Evolutionary conservation across 176 grass and related monocot species (phyloP).

Genomic region (Themeda triandra): DNA sequence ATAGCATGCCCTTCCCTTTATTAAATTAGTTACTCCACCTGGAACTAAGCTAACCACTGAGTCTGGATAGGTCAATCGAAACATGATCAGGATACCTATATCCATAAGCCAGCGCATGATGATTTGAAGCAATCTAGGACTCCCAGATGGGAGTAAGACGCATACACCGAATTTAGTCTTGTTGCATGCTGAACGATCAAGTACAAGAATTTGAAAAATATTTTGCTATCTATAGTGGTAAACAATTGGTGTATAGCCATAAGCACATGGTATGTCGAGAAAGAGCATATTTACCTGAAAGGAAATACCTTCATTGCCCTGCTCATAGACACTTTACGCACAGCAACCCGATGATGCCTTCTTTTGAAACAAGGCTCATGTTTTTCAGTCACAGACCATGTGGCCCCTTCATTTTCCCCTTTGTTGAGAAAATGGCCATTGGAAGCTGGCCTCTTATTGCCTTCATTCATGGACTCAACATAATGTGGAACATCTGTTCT

Average conservation of each 20-base stretch:
- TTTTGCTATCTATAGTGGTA: not conserved
- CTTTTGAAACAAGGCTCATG: not conserved
- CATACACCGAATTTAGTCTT: too few relatives aligned
- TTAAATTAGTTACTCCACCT: not conserved
- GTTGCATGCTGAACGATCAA: not conserved
- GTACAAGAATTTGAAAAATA: not conserved
- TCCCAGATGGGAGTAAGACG: not conserved
- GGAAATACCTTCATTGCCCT: not conserved
- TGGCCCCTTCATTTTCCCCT: not conserved
- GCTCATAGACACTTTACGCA: slow-evolving; percentile 17
- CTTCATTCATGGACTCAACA: not conserved
- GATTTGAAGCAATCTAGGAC: not conserved
- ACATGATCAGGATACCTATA: not conserved
- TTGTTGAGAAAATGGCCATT: not conserved
- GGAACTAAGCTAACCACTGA: not conserved
- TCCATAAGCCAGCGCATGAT: not conserved
- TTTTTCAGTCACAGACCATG: not conserved
- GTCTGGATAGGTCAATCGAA: not conserved
- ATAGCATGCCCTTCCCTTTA: not conserved
- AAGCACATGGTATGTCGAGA: not conserved
- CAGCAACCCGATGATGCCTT: not conserved
- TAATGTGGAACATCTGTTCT: not conserved
- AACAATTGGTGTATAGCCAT: not conserved
- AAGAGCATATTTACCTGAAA: slow-evolving; percentile 8
- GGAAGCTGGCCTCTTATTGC: not conserved